Evolutionary conservation across 768 basidiomycete species (phyloP), one percentile per base, ranked within the genome.

Genomic region (Vararia minispora): DNA sequence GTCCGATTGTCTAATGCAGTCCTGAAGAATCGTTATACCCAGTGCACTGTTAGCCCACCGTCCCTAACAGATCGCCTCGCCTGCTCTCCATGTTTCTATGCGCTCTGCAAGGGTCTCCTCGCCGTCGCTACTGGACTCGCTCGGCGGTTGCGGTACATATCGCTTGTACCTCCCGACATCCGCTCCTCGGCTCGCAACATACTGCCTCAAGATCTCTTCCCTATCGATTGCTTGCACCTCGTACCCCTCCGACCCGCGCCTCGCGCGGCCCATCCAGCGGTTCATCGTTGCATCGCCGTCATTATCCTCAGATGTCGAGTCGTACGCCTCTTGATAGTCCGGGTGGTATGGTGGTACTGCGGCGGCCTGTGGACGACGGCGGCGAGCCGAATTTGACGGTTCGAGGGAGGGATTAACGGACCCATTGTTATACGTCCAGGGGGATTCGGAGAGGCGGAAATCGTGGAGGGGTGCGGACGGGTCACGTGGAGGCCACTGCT

Each of bases 381-480:
- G 65, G 28, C 52, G 58, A 13, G 65, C 49, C 3, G 51, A 35
- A 45, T 75, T 82, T 27, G 73, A 76, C 0, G 89, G 79, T 27
- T 63, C 65, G 8, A 94, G 73, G 26, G 63, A 52, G 6, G 91
- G 91, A 52, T 95, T 95, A 11, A 91, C 51, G 11, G 66, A 61
- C 14, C 66, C 80, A 36, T 83, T 80, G 46, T 81, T 77, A 52
- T 86, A 94, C 11, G 88, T 88, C 80, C 90, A 95, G 5, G 91
- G 88, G 5, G 74, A 76, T 17, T 66, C 56, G 1, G 75, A 71
- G 24, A 78, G 68, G 24, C 54, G 56, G 46, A 76, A 68, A 8
- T 55, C 55, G 24, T 49, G 44, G 18, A 48, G 44, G 24, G 51
- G 45, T n/a, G 54, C 49, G 33, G 54, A 50, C 1, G 79, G 78